Conservation (phyloP, 164 flowering plant genomes). For the Santalum album region DNA sequence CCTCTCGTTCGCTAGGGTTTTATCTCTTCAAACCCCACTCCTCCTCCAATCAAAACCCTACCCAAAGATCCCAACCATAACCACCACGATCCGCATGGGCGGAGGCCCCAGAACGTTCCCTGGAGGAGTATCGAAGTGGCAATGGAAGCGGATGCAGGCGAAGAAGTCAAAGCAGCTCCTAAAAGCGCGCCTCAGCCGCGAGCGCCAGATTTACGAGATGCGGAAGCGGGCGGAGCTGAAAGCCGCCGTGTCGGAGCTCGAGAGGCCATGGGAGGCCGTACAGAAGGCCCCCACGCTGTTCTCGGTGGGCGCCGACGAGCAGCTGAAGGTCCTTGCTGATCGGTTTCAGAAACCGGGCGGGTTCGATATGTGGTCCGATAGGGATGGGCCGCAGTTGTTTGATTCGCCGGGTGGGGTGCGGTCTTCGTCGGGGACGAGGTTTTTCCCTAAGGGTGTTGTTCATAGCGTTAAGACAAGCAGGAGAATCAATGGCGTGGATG, state of each 20-base stretch:
- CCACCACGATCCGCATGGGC: conserved; percentile 59
- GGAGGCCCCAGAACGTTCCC: conserved; percentile 91
- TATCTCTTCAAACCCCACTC: no score
- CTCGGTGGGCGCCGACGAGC: conserved; percentile 76
- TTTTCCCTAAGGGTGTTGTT: conserved; percentile 84
- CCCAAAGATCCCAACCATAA: neutral
- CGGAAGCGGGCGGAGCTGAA: conserved; percentile 78
- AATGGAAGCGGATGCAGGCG: conserved; percentile 88
- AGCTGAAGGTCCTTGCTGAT: conserved; percentile 73
- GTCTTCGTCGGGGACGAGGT: conserved; percentile 37
- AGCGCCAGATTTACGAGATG: conserved; percentile 89
- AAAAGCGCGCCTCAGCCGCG: conserved; percentile 70
- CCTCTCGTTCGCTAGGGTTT: no score
- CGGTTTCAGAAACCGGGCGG: conserved; percentile 82
- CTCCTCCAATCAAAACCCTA: no score
- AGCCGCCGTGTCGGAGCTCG: conserved; percentile 83
- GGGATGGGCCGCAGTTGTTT: conserved; percentile 80
- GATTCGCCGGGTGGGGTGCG: conserved; percentile 36
- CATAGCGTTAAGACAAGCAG: conserved; percentile 68
- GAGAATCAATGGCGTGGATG: no score
- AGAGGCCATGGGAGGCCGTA: conserved; percentile 80
- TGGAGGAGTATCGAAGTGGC: conserved; percentile 89
- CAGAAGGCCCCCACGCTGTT: conserved; percentile 55
- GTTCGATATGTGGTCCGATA: conserved; percentile 72
- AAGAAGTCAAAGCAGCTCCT: conserved; percentile 80